Evolutionary conservation across 2,329 filamentous ascomycete species (phyloP).

Genomic region (Colletotrichum kahawae): DNA sequence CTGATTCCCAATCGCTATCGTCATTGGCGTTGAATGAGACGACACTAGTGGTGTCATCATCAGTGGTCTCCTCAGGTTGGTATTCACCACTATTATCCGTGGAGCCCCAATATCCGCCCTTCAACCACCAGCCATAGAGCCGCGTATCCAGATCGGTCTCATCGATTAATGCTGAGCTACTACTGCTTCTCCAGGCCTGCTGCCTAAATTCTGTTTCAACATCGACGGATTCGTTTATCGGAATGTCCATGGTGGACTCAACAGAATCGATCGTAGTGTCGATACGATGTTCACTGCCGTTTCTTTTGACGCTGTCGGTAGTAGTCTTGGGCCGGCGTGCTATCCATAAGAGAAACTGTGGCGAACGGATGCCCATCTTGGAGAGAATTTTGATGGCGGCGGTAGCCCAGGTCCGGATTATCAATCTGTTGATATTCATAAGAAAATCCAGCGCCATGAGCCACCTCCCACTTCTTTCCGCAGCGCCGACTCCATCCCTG

Average conservation of each 20-base stretch:
- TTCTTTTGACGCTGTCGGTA: constrained; percentile 16
- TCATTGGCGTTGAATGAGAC: constrained; percentile 61
- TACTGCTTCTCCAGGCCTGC: constrained; percentile 49
- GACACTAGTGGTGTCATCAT: constrained; percentile 81
- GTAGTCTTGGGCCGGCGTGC: constrained; percentile 42
- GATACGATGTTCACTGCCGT: neutral
- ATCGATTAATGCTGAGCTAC: constrained; percentile 43
- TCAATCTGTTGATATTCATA: constrained; percentile 72
- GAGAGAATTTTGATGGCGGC: constrained; percentile 59
- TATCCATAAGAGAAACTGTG: constrained; percentile 66
- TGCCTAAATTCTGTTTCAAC: constrained; percentile 81
- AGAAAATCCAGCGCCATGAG: constrained; percentile 78
- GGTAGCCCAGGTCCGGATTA: constrained; percentile 63
- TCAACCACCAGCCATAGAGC: constrained; percentile 85
- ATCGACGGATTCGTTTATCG: constrained; percentile 71
- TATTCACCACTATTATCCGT: constrained; percentile 84
- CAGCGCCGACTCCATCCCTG: constrained; percentile 75
- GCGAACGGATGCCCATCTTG: constrained; percentile 64
- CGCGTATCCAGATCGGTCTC: constrained; percentile 75
- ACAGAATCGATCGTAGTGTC: neutral
- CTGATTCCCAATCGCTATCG: constrained; percentile 53
- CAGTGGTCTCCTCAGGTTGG: constrained; percentile 58
- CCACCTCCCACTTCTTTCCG: constrained; percentile 81
- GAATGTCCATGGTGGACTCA: constrained; percentile 50
- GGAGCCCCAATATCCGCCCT: constrained; percentile 84